Base-by-base conservation (phyloP, 345 rosid species). In the Populus simonii region DNA sequence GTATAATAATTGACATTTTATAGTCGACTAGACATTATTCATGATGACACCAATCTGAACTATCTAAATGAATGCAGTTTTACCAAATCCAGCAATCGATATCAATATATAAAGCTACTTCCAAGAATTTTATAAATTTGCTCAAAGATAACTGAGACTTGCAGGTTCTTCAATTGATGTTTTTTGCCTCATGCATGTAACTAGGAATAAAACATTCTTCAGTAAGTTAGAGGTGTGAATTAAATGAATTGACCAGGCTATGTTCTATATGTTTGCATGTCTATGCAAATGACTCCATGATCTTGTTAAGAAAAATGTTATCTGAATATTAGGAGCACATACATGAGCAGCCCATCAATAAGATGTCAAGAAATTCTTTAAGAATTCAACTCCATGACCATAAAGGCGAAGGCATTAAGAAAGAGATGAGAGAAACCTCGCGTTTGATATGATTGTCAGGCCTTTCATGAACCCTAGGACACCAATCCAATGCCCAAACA, bases 401-500 rank as follows among this genome's bases (percentile, higher is more conserved):
- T 12, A n/a, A 29, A 51, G 45, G 3, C 12, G 33, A 72, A 72
- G 18, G 31, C 11, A 3, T 51, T 74, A 66, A 3, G 59, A 33
- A 11, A 47, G 25, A 43, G 25, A 53, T 13, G 39, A 71, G 71
- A 61, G 39, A 11, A 78, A 93, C 98, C 97, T 96, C 96, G 62
- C 89, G 83, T 80, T 87, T 96, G 76, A 86, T 78, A 62, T 27
- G 84, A 79, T 72, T 74, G 71, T 79, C 91, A 45, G 87, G 82
- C 83, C 69, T 84, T 74, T 70, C 85, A 76, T 84, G 85, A 88
- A 79, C 74, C 80, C 88, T 83, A 62, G 99, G 99, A 73, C 97
- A 90, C 99, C 99, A 93, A 86, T 96, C 97, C 83, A 96, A 72
- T 68, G 90, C 93, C 98, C 93, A 96, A 85, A 91, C 91, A 67